Evolutionary conservation across 768 basidiomycete species (phyloP), one percentile per base, ranked within the genome.

Genomic region (Tephrocybe rancida): DNA sequence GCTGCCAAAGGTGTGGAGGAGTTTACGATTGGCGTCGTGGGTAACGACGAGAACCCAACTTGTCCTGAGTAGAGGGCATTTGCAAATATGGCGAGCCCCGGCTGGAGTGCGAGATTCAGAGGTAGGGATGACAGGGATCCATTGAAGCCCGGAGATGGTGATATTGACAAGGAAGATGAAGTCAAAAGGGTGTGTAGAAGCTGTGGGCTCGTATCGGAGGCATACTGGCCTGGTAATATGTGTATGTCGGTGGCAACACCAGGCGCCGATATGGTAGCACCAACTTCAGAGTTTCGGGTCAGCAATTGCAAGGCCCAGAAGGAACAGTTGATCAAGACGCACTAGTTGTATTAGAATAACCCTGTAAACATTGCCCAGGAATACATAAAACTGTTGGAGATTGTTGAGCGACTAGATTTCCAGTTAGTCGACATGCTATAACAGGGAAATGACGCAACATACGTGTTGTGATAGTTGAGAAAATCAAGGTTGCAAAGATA

Each of bases 281-380:
- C 86, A 44, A 88, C 86, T 88, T 26, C 45, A 30, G 22, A n/a
- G 25, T 21, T 19, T 29, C 14, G n/a, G n/a, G 10, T 13, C 16
- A 32, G 52, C 27, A 56, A 19, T n/a, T 45, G n/a, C n/a, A n/a
- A n/a, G n/a, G n/a, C n/a, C n/a, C n/a, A n/a, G n/a, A n/a, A n/a
- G n/a, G n/a, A n/a, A n/a, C n/a, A n/a, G n/a, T n/a, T n/a, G n/a
- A n/a, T n/a, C n/a, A 6, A 22, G n/a, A 59, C 64, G 37, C 42
- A 80, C 84, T 68, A 58, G 83, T 79, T 13, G 78, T 81, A 57
- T 87, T 86, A 27, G 84, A 81, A 66, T 69, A 81, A 37, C 86
- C 86, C 63, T 86, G 76, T 42, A 87, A 70, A 70, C 86, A 87
- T 81, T 86, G 83, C 58, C 86, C 86, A 65, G 86, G 82, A 79